These are phyloP conservation scores for Chiua sp. DNA, from an alignment of 1,284 basidiomycete genomes.

Conservation along the genomic window DNA sequence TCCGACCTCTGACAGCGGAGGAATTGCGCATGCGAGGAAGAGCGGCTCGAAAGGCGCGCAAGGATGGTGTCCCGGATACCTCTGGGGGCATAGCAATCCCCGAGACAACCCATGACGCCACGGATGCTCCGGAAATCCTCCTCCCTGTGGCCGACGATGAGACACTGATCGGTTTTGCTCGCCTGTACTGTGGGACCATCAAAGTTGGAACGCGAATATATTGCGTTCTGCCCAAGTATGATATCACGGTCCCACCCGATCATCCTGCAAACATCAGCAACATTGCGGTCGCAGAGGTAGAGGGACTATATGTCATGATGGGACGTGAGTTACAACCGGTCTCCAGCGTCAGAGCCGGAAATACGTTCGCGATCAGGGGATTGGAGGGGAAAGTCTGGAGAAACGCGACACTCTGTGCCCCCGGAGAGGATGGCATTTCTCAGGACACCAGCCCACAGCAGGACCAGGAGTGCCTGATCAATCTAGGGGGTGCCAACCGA, in stretches of 20 bases:
- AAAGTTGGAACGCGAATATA: slow-evolving; percentile 68
- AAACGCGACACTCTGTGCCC: slow-evolving; percentile 89
- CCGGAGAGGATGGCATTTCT: slow-evolving; percentile 49
- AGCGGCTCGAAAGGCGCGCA: slow-evolving; percentile 62
- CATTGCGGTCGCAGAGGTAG: slow-evolving; percentile 66
- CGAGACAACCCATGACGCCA: slow-evolving; percentile 22
- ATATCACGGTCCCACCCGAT: slow-evolving; percentile 63
- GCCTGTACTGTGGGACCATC: slow-evolving; percentile 92
- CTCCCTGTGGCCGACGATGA: slow-evolving; percentile 50
- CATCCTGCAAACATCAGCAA: slow-evolving; percentile 79
- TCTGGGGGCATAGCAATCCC: slow-evolving; percentile 25
- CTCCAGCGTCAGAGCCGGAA: slow-evolving; percentile 88
- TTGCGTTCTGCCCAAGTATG: slow-evolving; percentile 92
- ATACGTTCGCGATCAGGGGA: slow-evolving; percentile 94
- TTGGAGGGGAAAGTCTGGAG: slow-evolving; percentile 91
- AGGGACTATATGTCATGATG: slow-evolving; percentile 97
- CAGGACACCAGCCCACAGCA: slow-evolving; percentile 42
- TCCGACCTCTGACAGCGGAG: slow-evolving; percentile 80
- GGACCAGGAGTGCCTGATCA: slow-evolving; percentile 68
- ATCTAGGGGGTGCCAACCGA: slow-evolving; percentile 81
- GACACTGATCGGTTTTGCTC: slow-evolving; percentile 88
- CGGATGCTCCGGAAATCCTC: slow-evolving; percentile 17
- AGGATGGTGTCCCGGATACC: slow-evolving; percentile 38
- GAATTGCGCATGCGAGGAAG: slow-evolving; percentile 81
- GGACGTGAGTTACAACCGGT: slow-evolving; percentile 91